These are phyloP conservation scores for Suillus weaverae DNA, from an alignment of 768 basidiomycete species.

Conservation along the genomic window DNA sequence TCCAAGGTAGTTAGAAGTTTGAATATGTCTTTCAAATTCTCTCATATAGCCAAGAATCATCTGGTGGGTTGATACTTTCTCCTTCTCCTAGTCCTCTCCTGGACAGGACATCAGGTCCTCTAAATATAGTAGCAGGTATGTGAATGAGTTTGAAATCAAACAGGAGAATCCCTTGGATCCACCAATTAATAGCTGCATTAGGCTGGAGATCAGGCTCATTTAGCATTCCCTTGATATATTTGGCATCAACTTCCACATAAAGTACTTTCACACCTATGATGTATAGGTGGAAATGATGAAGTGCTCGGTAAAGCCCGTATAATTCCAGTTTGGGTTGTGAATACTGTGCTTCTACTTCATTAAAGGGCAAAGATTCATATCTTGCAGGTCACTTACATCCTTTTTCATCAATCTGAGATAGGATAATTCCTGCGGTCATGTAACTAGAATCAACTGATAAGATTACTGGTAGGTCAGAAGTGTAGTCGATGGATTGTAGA, in stretches of 20 bases:
- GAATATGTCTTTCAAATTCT: too few species aligned
- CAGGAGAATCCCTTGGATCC: constrained; percentile 26
- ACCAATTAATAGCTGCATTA: constrained; percentile 30
- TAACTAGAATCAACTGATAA: too few species aligned
- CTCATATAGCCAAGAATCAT: neutral
- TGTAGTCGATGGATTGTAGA: too few species aligned
- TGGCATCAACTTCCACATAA: constrained; percentile 29
- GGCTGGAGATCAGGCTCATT: constrained; percentile 32
- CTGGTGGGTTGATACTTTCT: neutral
- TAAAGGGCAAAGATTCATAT: constrained; percentile 42
- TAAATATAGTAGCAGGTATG: constrained; percentile 23
- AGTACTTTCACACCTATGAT: too few species aligned
- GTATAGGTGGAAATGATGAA: constrained; percentile 26
- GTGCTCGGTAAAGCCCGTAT: constrained; percentile 22
- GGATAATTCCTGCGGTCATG: too few species aligned
- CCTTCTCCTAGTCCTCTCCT: constrained; percentile 9
- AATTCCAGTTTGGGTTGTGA: constrained; percentile 30
- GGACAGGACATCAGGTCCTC: constrained; percentile 32
- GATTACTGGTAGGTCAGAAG: too few species aligned
- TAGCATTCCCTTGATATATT: constrained; percentile 37
- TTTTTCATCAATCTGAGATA: too few species aligned
- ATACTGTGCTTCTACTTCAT: constrained; percentile 18
- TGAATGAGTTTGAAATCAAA: constrained; percentile 33
- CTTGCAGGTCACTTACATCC: constrained; percentile 17
- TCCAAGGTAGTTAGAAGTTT: too few species aligned